Evolutionary conservation across 345 rosid species (phyloP), one percentile per base, ranked within the genome.

Genomic region (Salix dunnii): DNA sequence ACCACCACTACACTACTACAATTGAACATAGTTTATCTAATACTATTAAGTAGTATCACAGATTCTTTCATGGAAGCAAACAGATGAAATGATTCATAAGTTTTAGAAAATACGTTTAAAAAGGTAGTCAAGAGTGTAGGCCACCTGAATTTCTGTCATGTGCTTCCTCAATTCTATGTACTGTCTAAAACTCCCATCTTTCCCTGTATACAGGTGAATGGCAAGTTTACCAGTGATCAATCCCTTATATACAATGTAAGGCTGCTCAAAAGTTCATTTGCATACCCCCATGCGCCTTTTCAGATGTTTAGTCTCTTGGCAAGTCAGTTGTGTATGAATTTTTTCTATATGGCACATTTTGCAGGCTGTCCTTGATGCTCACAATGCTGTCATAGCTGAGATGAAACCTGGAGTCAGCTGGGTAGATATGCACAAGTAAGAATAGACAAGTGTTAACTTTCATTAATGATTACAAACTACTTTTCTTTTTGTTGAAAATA

Each of bases 391-490:
- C 75, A 89, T 91, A 78, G 82, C 89, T 68, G 84, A 89, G 9
- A 92, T 91, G 96, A 91, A 89, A 82, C 98, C 97, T 67, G 97
- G 94, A 72, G 86, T 91, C 28, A 86, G 84, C 91, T 94, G 96
- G 96, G 88, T 94, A 35, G 91, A 92, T 83, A 94, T 92, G 98
- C 96, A 91, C 88, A 91, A 87, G 98, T 94, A 88, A 90, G 96
- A 27, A 27, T 75, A 35, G 42, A 23, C 65, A 14, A 46, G 69
- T 75, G 20, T 28, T 68, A 38, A 73, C 74, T 6, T 7, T 48
- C 23, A 9, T 11, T 28, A 27, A 48, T 36, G 38, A 31, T 25
- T 20, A 20, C 30, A 36, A 43, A 33, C 18, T 27, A 58, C 66
- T 53, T 74, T 16, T 23, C 6, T 31, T n/a, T 76, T 58, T 42